A percentile compares a stretch with the other conserved stretches of the same genome.
These are phyloP conservation scores for Grigorovia yakushimaensis DNA, from an alignment of 805 yeast genomes.

Conservation along the genomic window DNA sequence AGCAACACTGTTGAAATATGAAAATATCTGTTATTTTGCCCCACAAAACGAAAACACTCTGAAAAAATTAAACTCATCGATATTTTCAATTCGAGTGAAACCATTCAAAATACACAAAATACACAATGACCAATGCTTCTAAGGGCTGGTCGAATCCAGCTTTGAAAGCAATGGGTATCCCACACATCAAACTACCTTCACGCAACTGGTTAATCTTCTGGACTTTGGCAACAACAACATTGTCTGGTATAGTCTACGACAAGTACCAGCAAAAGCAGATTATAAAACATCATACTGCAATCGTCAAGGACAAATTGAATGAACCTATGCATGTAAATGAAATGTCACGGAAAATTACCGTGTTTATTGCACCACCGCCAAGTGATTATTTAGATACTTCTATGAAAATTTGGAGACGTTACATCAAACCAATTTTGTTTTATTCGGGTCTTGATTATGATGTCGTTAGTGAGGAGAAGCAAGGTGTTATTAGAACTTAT, in stretches of 20 bases:
- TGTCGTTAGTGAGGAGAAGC: constrained; percentile 64
- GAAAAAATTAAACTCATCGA: background rate
- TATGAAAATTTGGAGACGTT: constrained; percentile 61
- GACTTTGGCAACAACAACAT: constrained; percentile 50
- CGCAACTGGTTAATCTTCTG: constrained; percentile 92
- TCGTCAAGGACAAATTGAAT: constrained; percentile 46
- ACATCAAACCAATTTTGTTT: constrained; percentile 75
- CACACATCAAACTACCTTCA: constrained; percentile 68
- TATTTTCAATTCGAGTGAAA: background rate
- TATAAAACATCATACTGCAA: constrained; percentile 52
- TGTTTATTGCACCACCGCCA: constrained; percentile 95
- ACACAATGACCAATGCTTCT: background rate
- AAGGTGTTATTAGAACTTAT: constrained; percentile 74
- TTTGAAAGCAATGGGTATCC: constrained; percentile 74
- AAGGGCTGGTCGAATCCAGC: constrained; percentile 51
- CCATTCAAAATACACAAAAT: background rate
- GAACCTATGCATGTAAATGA: constrained; percentile 38
- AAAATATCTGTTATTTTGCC: no score
- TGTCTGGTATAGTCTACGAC: constrained; percentile 78
- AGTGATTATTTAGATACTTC: constrained; percentile 76
- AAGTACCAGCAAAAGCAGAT: constrained; percentile 59
- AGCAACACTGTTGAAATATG: no score
- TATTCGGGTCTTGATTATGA: constrained; percentile 81
- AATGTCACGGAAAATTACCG: constrained; percentile 64
- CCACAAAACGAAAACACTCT: no score